Evolutionary conservation across 164 flowering plant genomes (phyloP).

Genomic region (Euptelea pleiosperma): DNA sequence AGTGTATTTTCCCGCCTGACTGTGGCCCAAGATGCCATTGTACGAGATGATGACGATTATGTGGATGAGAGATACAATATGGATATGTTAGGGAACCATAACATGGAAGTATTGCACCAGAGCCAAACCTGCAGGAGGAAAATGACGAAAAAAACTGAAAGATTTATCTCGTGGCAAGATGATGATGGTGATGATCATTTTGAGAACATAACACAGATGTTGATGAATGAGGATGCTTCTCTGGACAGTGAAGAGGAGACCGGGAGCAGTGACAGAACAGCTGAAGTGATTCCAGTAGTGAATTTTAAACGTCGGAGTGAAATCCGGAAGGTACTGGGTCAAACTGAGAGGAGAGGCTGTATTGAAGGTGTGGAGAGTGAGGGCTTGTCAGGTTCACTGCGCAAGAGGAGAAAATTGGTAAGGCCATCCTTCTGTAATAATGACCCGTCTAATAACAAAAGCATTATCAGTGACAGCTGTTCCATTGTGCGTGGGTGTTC

Average conservation of each 20-base stretch:
- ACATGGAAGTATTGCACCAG: constrained; percentile 28
- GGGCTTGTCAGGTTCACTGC: constrained; percentile 1
- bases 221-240: constrained; percentile 9
- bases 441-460: constrained; percentile 4
- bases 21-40: constrained; percentile 1
- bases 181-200: not conserved
- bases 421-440: constrained; percentile 37
- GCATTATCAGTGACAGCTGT: not conserved
- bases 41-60: constrained; percentile 6
- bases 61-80: not conserved
- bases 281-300: constrained; percentile 22
- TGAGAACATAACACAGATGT: constrained; percentile 3
- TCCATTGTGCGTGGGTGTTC: not conserved
- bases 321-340: constrained; percentile 17
- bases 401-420: constrained; percentile 46
- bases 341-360: constrained; percentile 2
- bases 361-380: constrained; percentile 10
- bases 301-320: constrained; percentile 54
- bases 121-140: constrained; percentile 17
- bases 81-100: constrained; percentile 31
- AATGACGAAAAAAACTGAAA: constrained; percentile 6
- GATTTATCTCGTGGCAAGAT: not conserved
- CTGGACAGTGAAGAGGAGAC: constrained; percentile 9
- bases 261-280: not conserved
- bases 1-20: constrained; percentile 49